Evolutionary conservation across 129 eudicot genomes (phyloP).

Genomic region (Lactuca saligna): DNA sequence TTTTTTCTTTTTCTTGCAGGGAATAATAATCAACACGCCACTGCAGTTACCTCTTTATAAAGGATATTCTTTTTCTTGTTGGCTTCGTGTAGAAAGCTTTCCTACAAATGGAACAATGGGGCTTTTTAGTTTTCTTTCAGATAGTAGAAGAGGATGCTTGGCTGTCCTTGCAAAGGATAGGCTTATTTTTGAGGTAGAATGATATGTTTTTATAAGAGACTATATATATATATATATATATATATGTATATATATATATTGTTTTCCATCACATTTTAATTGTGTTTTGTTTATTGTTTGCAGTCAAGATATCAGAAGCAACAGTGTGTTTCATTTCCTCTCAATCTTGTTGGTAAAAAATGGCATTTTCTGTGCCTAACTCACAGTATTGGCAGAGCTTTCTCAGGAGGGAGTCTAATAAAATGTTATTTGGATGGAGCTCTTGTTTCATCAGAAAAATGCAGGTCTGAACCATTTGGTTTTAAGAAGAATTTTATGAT

Average conservation of each 20-base stretch:
- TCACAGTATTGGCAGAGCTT: conserved; percentile 88
- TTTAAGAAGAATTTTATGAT: neutral
- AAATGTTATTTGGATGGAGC: conserved; percentile 87
- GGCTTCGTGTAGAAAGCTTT: conserved; percentile 92
- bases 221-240: neutral
- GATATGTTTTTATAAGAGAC: neutral
- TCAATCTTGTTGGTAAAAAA: conserved; percentile 63
- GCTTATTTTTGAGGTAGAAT: conserved; percentile 76
- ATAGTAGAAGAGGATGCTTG: conserved; percentile 78
- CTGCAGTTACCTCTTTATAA: conserved; percentile 84
- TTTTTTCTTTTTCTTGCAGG: conserved; percentile 53
- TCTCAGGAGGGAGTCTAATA: conserved; percentile 95
- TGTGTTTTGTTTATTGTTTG: conserved; percentile 32
- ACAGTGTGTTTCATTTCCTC: conserved; percentile 63
- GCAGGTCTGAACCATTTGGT: conserved; percentile 58
- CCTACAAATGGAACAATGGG: conserved; percentile 89
- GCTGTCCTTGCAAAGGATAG: conserved; percentile 72
- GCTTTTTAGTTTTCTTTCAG: conserved; percentile 85
- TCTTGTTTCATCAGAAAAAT: conserved; percentile 80
- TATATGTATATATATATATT: neutral
- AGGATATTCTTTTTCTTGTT: conserved; percentile 95
- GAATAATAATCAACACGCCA: conserved; percentile 72
- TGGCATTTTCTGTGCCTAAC: conserved; percentile 93
- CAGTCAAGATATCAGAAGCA: conserved; percentile 88
- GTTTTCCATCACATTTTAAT: neutral